Percentiles rank a stretch among this genome's conserved stretches.
phyloP scores from a whole-genome alignment of 2,329 filamentous ascomycete species.

The Septoria linicola region DNA sequence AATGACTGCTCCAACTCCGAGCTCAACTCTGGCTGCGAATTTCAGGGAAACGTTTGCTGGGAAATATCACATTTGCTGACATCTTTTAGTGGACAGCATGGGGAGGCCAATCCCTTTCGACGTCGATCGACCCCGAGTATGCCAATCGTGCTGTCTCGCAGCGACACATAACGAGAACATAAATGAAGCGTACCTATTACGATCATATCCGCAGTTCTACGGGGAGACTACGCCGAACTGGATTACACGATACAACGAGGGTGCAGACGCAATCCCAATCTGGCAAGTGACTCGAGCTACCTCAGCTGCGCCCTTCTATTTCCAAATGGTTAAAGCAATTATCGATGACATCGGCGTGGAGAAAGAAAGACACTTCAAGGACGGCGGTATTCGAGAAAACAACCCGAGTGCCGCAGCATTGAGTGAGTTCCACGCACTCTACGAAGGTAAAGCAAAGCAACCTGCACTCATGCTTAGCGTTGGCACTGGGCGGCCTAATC shows the following conservation, averaged over 20 bases:
- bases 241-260: slow-evolving; percentile 49
- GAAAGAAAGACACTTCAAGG: slow-evolving; percentile 45
- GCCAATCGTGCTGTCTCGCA: slow-evolving; percentile 48
- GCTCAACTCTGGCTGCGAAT: too few relatives aligned
- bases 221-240: slow-evolving; percentile 42
- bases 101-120: slow-evolving; percentile 30
- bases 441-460: slow-evolving; percentile 42
- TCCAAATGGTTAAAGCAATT: slow-evolving; percentile 50
- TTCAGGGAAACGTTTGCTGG: too few relatives aligned
- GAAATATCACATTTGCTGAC: slow-evolving; percentile 24
- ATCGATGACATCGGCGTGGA: slow-evolving; percentile 37
- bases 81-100: slow-evolving; percentile 2
- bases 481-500: slow-evolving; percentile 49
- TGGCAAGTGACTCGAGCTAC: slow-evolving; percentile 55
- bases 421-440: slow-evolving; percentile 48
- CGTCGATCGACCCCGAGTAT: slow-evolving; percentile 36
- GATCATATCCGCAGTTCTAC: slow-evolving; percentile 51
- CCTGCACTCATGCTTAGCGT: slow-evolving; percentile 49
- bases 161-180: slow-evolving; percentile 50
- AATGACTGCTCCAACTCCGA: too few relatives aligned
- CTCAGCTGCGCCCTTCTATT: slow-evolving; percentile 54
- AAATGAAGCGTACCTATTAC: slow-evolving; percentile 50
- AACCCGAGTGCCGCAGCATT: slow-evolving; percentile 51
- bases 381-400: slow-evolving; percentile 53
- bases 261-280: slow-evolving; percentile 47